A percentile compares a stretch with the other conserved stretches of the same genome.
Conservation (phyloP, 2,329 filamentous ascomycete genomes). For the Diaporthe amygdali region DNA sequence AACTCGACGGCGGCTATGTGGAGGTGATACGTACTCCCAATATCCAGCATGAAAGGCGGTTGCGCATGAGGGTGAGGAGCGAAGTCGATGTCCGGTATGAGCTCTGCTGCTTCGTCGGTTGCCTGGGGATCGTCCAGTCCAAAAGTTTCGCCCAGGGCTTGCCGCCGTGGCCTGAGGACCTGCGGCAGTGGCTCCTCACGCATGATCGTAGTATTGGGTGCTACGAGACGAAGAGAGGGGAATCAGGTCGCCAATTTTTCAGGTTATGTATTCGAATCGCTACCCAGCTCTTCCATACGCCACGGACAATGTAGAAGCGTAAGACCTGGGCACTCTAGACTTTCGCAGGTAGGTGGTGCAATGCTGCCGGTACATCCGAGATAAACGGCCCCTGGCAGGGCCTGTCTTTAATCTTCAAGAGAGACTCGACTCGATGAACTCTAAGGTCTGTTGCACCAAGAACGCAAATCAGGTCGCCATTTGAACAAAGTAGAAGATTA, state of each 20-base stretch:
- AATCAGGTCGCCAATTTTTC: too few relatives aligned
- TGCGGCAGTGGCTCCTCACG: background rate
- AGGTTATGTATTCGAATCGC: too few relatives aligned
- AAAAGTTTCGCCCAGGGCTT: background rate
- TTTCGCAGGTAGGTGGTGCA: background rate
- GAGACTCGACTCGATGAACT: background rate
- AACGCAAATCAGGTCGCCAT: background rate
- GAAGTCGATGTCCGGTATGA: background rate
- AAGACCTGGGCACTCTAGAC: background rate
- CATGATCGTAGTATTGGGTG: background rate
- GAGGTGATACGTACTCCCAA: background rate
- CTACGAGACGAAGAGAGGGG: background rate
- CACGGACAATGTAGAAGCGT: background rate
- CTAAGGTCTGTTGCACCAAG: background rate
- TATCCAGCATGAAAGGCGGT: background rate
- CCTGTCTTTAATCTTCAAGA: background rate
- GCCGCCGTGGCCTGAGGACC: background rate
- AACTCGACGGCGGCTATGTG: background rate
- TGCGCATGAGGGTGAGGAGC: background rate
- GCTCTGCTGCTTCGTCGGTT: background rate
- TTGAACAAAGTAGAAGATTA: background rate
- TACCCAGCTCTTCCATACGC: background rate
- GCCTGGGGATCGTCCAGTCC: background rate
- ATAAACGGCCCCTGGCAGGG: background rate
- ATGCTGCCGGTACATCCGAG: background rate